phyloP scores from a whole-genome alignment of 225 moss, liverwort and hornwort species.

The Polytrichum commune region DNA sequence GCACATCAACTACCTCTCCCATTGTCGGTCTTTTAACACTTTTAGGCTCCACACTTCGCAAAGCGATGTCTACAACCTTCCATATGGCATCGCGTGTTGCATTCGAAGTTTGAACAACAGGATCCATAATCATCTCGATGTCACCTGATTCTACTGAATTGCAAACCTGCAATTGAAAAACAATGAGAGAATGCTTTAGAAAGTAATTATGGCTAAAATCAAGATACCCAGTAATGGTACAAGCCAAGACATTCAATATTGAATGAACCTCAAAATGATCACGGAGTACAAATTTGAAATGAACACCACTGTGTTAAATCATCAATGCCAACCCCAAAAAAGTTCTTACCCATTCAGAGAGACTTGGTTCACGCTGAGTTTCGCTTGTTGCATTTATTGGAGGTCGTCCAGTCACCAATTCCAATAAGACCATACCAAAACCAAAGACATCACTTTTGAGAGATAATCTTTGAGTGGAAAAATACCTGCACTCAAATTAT shows the following conservation, averaged over 20 bases:
- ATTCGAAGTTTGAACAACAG: neutral
- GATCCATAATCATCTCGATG: neutral
- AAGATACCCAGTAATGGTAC: no score
- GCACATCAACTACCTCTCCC: neutral
- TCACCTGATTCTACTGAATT: neutral
- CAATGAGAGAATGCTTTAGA: no score
- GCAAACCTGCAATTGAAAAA: neutral
- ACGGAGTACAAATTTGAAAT: no score
- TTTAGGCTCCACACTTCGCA: constrained; percentile 8
- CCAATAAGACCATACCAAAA: constrained; percentile 35
- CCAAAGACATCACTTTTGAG: constrained; percentile 38
- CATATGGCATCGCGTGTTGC: constrained; percentile 21
- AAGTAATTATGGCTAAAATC: neutral
- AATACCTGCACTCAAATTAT: constrained; percentile 15
- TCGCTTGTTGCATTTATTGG: constrained; percentile 1
- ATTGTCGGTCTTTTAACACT: constrained; percentile 3
- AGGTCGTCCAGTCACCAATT: constrained; percentile 30
- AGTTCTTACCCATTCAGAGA: neutral
- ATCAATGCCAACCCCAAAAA: neutral
- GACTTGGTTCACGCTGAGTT: neutral
- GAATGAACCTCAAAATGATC: no score
- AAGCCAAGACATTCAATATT: no score
- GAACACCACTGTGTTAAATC: no score
- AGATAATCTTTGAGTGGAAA: constrained; percentile 18
- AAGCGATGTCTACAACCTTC: constrained; percentile 30